Percentiles rank a stretch among this genome's conserved stretches.
These are phyloP conservation scores for Septoria linicola DNA, from an alignment of 2,329 filamentous ascomycete genomes.

Conservation along the genomic window DNA sequence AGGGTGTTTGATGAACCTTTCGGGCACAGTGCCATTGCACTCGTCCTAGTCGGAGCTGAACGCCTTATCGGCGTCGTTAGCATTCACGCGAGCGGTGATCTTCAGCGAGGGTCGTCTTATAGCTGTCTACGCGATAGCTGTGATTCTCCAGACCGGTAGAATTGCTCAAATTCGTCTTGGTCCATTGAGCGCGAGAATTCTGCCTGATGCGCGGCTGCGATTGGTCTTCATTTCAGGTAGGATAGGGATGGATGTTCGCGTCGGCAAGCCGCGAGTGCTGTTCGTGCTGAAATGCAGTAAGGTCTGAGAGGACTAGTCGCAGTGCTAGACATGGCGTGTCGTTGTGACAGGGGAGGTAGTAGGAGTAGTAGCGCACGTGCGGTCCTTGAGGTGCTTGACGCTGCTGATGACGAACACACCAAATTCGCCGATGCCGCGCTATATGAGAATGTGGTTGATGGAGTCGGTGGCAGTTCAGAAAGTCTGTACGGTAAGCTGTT, in stretches of 20 bases:
- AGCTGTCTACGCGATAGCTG: background rate
- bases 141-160: background rate
- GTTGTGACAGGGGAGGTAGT: conserved; percentile 7
- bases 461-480: no score
- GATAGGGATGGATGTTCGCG: background rate
- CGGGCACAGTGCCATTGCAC: background rate
- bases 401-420: no score
- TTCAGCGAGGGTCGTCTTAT: conserved; percentile 3
- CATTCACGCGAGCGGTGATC: conserved; percentile 1
- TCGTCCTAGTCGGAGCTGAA: conserved; percentile 1
- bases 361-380: background rate
- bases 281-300: background rate
- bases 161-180: background rate
- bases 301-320: conserved; percentile 4
- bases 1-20: conserved; percentile 7
- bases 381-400: no score
- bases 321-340: conserved; percentile 9
- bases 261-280: background rate
- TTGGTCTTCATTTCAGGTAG: background rate
- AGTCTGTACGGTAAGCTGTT: no score
- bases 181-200: conserved; percentile 1
- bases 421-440: no score
- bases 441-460: no score
- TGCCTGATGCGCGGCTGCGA: background rate
- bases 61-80: conserved; percentile 2